Evolutionary conservation across 257 asterid genomes (phyloP), one percentile per base, ranked within the genome.

Genomic region (Hygrophila difformis): DNA sequence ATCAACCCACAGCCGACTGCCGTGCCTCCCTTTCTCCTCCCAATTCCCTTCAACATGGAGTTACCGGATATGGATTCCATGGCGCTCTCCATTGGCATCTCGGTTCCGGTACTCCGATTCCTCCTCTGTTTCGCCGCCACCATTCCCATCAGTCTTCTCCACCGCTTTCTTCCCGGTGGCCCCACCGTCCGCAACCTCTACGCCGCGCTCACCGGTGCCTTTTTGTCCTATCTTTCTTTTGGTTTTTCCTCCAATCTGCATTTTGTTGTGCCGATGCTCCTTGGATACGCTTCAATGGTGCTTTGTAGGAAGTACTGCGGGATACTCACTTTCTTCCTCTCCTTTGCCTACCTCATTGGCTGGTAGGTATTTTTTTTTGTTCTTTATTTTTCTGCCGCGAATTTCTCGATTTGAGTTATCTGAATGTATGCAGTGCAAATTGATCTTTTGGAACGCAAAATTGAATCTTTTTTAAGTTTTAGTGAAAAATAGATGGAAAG

Each of bases 271-370:
- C 97, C 95, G 21, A 76, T 88, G 95, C 65, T 77, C 5, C 51
- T 73, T 23, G 97, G 95, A 10, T 88, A 88, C 61, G 93, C 53
- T 8, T 88, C 97, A 15, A 84, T 88, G 97, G 52, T 76, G 23
- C 22, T 88, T 0, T 64, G 56, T 15, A 70, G 93, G 0, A 75
- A 73, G 59, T 43, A 76, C 54, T 84, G 94, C 15, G 97, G 97
- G 69, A 57, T 69, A 60, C 55, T 88, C 49, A 69, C 94, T 37
- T 88, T 78, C 53, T 57, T 81, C 50, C 53, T 70, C 24, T 88
- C 84, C 21, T 84, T 88, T 58, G 88, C 94, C 2, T 88, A 84
- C 70, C 94, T 88, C 61, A 84, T 88, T 69, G 95, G 97, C 58
- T 88, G 97, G 97, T 84, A 61, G 16, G 57, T 20, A 6, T 45